A percentile compares a stretch with the other conserved stretches of the same genome.
Conservation (phyloP, 768 basidiomycete genomes). For the Stropharia rugosoannulata region DNA sequence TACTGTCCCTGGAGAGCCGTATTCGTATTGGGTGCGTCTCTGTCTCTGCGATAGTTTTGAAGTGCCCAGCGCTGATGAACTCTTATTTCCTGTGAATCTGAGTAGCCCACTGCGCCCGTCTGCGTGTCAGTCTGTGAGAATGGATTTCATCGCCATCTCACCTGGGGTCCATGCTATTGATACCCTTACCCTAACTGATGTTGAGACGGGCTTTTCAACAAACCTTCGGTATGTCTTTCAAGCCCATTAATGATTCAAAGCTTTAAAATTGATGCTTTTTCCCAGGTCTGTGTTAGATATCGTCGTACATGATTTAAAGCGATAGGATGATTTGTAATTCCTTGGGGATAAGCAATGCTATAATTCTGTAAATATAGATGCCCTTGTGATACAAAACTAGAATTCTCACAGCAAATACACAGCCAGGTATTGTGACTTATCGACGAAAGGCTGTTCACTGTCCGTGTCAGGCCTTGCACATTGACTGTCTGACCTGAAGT, state of each 20-base stretch:
- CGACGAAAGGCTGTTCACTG: no score
- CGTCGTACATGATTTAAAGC: slow-evolving; percentile 61
- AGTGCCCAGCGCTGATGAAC: neutral
- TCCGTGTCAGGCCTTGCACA: no score
- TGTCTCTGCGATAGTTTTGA: neutral
- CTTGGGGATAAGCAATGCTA: neutral
- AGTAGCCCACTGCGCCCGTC: slow-evolving; percentile 74
- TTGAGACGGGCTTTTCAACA: slow-evolving; percentile 70
- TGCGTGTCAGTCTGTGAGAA: slow-evolving; percentile 82
- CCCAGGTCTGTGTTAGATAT: slow-evolving; percentile 72
- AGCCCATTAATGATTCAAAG: neutral
- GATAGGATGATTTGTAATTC: slow-evolving; percentile 11
- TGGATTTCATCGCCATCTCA: slow-evolving; percentile 79
- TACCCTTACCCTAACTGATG: slow-evolving; percentile 68
- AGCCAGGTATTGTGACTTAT: no score
- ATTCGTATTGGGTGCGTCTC: slow-evolving; percentile 73
- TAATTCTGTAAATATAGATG: no score
- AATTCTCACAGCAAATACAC: no score
- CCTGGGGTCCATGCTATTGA: slow-evolving; percentile 81
- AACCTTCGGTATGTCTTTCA: slow-evolving; percentile 62
- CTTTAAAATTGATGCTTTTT: neutral
- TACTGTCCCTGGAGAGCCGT: slow-evolving; percentile 75
- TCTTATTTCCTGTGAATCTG: neutral
- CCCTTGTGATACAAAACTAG: no score
- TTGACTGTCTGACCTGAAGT: no score